These are phyloP conservation scores for Lithospermum erythrorhizon DNA, from an alignment of 257 asterid genomes.

Conservation along the genomic window DNA sequence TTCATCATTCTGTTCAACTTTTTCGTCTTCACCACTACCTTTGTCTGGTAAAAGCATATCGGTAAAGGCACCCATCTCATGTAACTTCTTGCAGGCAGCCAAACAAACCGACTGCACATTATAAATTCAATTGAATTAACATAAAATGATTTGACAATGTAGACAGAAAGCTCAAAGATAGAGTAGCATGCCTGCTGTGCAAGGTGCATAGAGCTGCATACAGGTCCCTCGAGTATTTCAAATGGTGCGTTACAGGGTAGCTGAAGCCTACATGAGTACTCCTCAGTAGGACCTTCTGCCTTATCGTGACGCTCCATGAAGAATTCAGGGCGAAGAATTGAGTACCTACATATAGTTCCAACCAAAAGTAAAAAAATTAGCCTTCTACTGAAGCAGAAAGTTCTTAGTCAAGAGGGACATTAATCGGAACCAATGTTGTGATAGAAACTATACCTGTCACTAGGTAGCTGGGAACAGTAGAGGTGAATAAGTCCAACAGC, in stretches of 20 bases:
- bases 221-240: slow-evolving; percentile 89
- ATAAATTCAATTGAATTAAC: slow-evolving; percentile 12
- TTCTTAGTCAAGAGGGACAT: slow-evolving; percentile 9
- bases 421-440: slow-evolving; percentile 7
- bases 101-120: slow-evolving; percentile 81
- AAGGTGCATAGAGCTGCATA: slow-evolving; percentile 86
- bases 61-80: slow-evolving; percentile 99
- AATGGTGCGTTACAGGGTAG: slow-evolving; percentile 99
- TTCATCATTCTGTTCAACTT: slow-evolving; percentile 73
- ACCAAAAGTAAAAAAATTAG: neutral
- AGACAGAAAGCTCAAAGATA: slow-evolving; percentile 8
- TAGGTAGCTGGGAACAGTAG: slow-evolving; percentile 95
- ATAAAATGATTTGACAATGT: neutral
- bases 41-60: slow-evolving; percentile 98
- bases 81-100: slow-evolving; percentile 98
- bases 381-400: slow-evolving; percentile 1
- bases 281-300: slow-evolving; percentile 59
- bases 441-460: slow-evolving; percentile 64
- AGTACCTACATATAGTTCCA: slow-evolving; percentile 45
- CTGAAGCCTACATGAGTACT: slow-evolving; percentile 96
- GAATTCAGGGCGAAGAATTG: slow-evolving; percentile 95
- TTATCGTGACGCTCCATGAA: slow-evolving; percentile 82
- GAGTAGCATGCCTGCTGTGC: slow-evolving; percentile 81
- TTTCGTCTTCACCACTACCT: slow-evolving; percentile 72
- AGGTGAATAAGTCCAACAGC: slow-evolving; percentile 97